These are phyloP conservation scores for Blepharisma stoltei DNA, from an alignment of 73 alveolate species.

Conservation along the genomic window DNA sequence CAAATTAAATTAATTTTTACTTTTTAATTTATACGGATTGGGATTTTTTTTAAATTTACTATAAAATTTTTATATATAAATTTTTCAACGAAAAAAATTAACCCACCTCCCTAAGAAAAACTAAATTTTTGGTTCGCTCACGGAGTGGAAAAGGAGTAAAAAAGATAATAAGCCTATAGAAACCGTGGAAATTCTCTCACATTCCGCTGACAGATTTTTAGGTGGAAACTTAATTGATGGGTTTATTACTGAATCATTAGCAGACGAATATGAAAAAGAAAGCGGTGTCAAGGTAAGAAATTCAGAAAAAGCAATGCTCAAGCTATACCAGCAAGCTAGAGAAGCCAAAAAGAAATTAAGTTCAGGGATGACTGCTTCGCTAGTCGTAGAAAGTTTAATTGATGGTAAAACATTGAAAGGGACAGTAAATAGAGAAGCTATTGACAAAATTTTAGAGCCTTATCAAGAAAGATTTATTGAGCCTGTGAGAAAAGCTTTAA, in stretches of 20 bases:
- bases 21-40: too few species aligned
- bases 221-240: conserved; percentile 95
- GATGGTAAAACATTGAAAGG: conserved; percentile 89
- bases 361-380: conserved; percentile 80
- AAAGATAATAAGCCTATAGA: conserved; percentile 44
- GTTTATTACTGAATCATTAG: conserved; percentile 67
- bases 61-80: too few species aligned
- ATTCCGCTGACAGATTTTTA: conserved; percentile 77
- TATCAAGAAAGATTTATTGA: conserved; percentile 41
- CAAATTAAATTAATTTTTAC: too few species aligned
- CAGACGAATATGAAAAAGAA: conserved; percentile 76
- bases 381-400: conserved; percentile 78
- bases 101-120: too few species aligned
- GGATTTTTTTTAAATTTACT: too few species aligned
- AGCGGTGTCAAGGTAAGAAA: conserved; percentile 79
- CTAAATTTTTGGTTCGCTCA: too few species aligned
- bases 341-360: conserved; percentile 88
- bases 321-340: conserved; percentile 87
- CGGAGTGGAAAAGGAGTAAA: too few species aligned
- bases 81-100: too few species aligned
- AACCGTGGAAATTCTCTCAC: conserved; percentile 75
- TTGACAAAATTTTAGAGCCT: conserved; percentile 65
- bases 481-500: conserved; percentile 49
- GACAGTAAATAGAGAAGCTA: conserved; percentile 83
- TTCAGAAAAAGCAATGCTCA: conserved; percentile 73